phyloP scores from a whole-genome alignment of 345 rosid genomes.

The Anastatica hierochuntica region DNA sequence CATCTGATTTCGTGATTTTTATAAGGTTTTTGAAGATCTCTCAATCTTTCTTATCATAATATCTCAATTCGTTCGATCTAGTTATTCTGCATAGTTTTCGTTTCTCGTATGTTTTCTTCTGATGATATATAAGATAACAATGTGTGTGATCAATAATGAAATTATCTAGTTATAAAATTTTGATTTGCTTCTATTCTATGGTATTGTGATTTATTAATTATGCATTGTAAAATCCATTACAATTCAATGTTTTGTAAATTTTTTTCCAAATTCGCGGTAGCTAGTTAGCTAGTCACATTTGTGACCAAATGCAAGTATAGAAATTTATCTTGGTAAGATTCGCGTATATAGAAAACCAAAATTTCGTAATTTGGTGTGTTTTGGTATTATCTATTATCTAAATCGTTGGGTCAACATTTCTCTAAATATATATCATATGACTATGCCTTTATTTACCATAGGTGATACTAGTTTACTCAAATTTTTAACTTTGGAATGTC shows the following conservation, averaged over 20 bases:
- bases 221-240: background rate
- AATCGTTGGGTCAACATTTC: background rate
- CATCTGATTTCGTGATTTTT: background rate
- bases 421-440: background rate
- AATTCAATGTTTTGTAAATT: background rate
- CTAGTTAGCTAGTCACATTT: background rate
- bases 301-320: background rate
- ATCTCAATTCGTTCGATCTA: no score
- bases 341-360: background rate
- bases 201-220: background rate
- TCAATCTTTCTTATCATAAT: background rate
- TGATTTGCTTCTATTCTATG: background rate
- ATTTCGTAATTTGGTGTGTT: background rate
- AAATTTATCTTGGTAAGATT: background rate
- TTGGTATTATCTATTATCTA: background rate
- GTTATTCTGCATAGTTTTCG: background rate
- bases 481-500: background rate
- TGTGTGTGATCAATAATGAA: conserved; percentile 2
- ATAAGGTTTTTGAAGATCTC: background rate
- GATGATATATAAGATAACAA: background rate
- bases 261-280: background rate
- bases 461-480: background rate
- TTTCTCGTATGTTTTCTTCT: background rate
- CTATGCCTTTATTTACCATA: background rate
- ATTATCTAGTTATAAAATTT: background rate